Evolutionary conservation across 176 grass and related monocot genomes (phyloP).

Genomic region (Paspalum notatum): DNA sequence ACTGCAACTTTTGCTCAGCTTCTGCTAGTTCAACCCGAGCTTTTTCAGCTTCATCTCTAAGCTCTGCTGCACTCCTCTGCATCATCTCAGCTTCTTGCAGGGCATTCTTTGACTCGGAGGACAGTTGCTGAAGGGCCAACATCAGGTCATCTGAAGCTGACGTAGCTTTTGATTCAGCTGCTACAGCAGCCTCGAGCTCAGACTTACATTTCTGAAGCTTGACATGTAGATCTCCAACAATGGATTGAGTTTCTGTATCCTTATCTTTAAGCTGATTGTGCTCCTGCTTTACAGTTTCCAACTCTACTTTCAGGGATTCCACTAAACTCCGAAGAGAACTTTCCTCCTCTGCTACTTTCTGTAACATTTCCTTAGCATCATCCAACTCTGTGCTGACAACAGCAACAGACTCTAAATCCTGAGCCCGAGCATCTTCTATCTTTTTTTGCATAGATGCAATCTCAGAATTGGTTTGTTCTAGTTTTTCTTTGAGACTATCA

Average conservation of each 20-base stretch:
- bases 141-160: slow-evolving; percentile 85
- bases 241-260: slow-evolving; percentile 79
- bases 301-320: slow-evolving; percentile 79
- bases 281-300: slow-evolving; percentile 75
- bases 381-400: slow-evolving; percentile 74
- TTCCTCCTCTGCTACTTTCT: slow-evolving; percentile 78
- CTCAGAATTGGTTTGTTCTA: slow-evolving; percentile 66
- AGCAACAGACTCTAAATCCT: slow-evolving; percentile 70
- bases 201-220: slow-evolving; percentile 96
- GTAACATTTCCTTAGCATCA: slow-evolving; percentile 85
- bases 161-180: slow-evolving; percentile 80
- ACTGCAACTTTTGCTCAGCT: slow-evolving; percentile 71
- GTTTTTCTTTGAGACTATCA: slow-evolving; percentile 65
- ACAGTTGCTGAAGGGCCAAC: slow-evolving; percentile 81
- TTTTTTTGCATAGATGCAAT: slow-evolving; percentile 77
- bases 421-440: slow-evolving; percentile 69
- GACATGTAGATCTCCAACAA: slow-evolving; percentile 70
- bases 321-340: slow-evolving; percentile 62
- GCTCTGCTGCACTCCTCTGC: slow-evolving; percentile 78
- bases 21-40: slow-evolving; percentile 59
- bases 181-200: slow-evolving; percentile 84
- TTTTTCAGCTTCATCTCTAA: slow-evolving; percentile 73
- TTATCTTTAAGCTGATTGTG: slow-evolving; percentile 82
- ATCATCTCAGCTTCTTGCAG: slow-evolving; percentile 88
- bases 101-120: slow-evolving; percentile 79